Conservation (phyloP, 2,329 filamentous ascomycete genomes). For the Diaporthe velutina region DNA sequence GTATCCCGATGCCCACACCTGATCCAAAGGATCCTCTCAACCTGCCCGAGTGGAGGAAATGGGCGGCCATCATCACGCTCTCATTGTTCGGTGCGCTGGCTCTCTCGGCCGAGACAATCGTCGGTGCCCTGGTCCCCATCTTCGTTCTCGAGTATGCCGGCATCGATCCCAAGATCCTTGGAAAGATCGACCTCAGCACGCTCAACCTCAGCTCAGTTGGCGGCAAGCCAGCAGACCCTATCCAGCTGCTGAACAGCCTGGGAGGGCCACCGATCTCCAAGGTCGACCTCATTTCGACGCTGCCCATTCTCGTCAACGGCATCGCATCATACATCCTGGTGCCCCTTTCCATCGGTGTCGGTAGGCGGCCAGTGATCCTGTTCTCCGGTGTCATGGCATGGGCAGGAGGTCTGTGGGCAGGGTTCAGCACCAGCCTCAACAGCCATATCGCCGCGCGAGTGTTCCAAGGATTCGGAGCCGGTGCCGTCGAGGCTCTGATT, state of each 20-base stretch:
- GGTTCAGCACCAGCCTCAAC: constrained; percentile 40
- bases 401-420: constrained; percentile 44
- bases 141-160: constrained; percentile 45
- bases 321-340: constrained; percentile 43
- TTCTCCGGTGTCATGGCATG: constrained; percentile 42
- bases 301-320: constrained; percentile 44
- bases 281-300: constrained; percentile 43
- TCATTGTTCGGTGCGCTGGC: constrained; percentile 44
- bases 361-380: constrained; percentile 43
- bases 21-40: constrained; percentile 43
- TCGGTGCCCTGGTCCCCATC: constrained; percentile 43
- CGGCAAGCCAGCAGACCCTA: constrained; percentile 37
- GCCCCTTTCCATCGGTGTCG: constrained; percentile 43
- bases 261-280: constrained; percentile 40
- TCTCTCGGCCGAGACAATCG: constrained; percentile 42
- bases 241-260: constrained; percentile 40
- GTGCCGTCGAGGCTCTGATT: constrained; percentile 44
- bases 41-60: constrained; percentile 44
- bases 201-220: constrained; percentile 39
- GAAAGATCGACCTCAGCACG: constrained; percentile 42
- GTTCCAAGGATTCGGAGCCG: constrained; percentile 43
- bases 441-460: constrained; percentile 43
- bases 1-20: constrained; percentile 40
- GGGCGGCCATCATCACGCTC: constrained; percentile 42
- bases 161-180: constrained; percentile 41